Conservation (phyloP, 2,329 filamentous ascomycete species). For the Aspergillus novoparasiticus region DNA sequence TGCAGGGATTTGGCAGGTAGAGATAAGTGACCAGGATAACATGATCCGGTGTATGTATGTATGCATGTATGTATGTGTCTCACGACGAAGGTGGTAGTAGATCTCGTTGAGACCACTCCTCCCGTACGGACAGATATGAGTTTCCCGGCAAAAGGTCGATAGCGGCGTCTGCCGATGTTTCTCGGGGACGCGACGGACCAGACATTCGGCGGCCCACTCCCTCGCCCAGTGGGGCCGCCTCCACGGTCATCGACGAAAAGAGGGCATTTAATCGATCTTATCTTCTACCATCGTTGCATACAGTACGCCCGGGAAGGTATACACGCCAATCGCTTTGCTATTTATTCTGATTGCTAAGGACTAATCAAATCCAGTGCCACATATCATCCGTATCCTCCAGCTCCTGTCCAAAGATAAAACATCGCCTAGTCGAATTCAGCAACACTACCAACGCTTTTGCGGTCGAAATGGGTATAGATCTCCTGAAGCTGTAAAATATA, state of each 20-base stretch:
- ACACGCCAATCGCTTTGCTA: neutral
- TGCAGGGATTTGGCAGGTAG: too few relatives aligned
- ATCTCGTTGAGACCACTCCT: neutral
- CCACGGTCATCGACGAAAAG: neutral
- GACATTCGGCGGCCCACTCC: neutral
- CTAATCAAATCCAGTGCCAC: neutral
- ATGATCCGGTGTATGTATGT: neutral
- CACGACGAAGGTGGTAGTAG: neutral
- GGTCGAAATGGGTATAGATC: slow-evolving; percentile 18
- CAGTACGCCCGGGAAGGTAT: neutral
- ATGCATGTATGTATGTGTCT: neutral
- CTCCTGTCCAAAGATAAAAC: neutral
- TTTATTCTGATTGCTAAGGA: neutral
- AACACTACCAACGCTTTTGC: slow-evolving; percentile 14
- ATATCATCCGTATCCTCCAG: neutral
- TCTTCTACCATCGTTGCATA: neutral
- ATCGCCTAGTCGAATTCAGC: neutral
- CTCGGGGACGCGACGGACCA: neutral
- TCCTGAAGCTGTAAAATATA: slow-evolving; percentile 2
- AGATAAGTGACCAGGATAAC: neutral
- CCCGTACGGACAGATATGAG: neutral
- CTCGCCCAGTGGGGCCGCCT: neutral
- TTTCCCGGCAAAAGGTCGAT: too few relatives aligned
- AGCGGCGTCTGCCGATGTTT: neutral
- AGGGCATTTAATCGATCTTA: neutral